Percentiles rank a stretch among this genome's conserved stretches.
Evolutionary conservation across 2,329 filamentous ascomycete species (phyloP).

Genomic region (Fusarium tjaetaba): DNA sequence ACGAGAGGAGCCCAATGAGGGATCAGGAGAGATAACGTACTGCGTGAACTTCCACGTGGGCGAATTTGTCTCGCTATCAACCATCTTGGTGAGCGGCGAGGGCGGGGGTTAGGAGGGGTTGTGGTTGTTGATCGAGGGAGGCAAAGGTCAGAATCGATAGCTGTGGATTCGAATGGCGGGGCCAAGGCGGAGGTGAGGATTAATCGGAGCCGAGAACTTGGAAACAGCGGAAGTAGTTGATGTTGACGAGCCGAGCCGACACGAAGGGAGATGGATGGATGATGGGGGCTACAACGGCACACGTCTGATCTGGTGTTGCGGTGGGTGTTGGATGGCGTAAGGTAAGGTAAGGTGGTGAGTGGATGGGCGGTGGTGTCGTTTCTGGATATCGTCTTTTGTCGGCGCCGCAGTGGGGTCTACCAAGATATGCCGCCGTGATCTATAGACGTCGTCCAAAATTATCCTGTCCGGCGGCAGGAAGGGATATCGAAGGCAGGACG

Average conservation of each 20-base stretch:
- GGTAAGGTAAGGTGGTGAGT: constrained; percentile 19
- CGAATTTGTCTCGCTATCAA: constrained; percentile 92
- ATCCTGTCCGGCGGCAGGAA: constrained; percentile 10
- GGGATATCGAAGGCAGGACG: constrained; percentile 19
- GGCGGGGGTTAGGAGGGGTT: constrained; percentile 42
- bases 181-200: constrained; percentile 34
- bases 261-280: constrained; percentile 27
- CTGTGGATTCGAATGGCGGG: constrained; percentile 31
- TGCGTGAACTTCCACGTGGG: constrained; percentile 99
- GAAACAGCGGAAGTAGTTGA: constrained; percentile 23
- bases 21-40: constrained; percentile 65
- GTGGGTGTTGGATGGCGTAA: constrained; percentile 28
- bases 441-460: constrained; percentile 31
- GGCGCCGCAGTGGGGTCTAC: constrained; percentile 37
- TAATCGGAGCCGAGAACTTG: constrained; percentile 23
- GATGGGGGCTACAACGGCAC: constrained; percentile 36
- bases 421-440: constrained; percentile 35
- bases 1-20: background rate
- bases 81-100: constrained; percentile 74
- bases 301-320: constrained; percentile 37
- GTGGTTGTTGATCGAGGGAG: constrained; percentile 38
- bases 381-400: constrained; percentile 39
- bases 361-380: constrained; percentile 36
- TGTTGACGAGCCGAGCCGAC: constrained; percentile 8
- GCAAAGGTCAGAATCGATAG: constrained; percentile 33